These are phyloP conservation scores for Lactuca sativa DNA, from an alignment of 129 eudicot species.

Conservation along the genomic window DNA sequence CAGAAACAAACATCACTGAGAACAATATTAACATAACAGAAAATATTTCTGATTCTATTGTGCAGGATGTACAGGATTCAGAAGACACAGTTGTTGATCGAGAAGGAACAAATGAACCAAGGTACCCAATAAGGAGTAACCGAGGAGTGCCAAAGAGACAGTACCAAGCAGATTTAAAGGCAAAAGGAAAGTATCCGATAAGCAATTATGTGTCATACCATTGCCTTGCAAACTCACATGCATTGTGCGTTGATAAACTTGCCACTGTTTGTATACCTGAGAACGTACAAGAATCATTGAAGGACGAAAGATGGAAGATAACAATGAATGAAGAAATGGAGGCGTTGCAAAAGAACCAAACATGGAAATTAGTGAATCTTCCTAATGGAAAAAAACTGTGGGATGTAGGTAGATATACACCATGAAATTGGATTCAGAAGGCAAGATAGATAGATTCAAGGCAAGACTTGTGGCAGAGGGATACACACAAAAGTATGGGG, in stretches of 20 bases:
- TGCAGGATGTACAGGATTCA: no score
- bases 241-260: not conserved
- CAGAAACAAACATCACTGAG: no score
- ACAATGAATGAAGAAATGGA: slow-evolving; percentile 10
- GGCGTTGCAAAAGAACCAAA: not conserved
- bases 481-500: no score
- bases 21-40: no score
- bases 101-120: not conserved
- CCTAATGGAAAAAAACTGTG: not conserved
- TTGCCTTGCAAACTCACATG: not conserved
- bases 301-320: not conserved
- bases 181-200: not conserved
- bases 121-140: not conserved
- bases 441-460: not conserved
- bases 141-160: not conserved
- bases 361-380: not conserved
- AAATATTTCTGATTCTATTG: no score
- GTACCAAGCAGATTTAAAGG: not conserved
- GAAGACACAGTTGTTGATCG: no score
- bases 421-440: not conserved
- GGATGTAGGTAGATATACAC: slow-evolving; percentile 8
- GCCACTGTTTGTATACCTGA: not conserved
- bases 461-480: no score
- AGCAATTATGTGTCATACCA: no score
- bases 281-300: not conserved